phyloP scores from a whole-genome alignment of 2,329 filamentous ascomycete genomes.

The Fusarium incarnatum region DNA sequence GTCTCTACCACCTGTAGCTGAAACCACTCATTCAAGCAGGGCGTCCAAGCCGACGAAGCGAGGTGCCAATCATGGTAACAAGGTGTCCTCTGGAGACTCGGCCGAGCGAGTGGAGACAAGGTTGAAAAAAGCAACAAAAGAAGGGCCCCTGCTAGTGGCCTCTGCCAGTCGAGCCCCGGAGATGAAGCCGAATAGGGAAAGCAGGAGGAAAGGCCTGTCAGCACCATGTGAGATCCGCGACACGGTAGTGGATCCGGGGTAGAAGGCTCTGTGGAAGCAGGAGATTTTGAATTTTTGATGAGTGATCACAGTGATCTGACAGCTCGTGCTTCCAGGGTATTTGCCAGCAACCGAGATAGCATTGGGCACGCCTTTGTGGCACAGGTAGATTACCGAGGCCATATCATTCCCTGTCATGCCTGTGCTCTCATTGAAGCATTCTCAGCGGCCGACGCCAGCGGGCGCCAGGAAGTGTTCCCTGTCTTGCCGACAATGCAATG shows the following conservation, averaged over 20 bases:
- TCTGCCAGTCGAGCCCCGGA: conserved; percentile 33
- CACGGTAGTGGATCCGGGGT: conserved; percentile 47
- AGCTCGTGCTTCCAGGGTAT: conserved; percentile 7
- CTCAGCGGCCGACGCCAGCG: conserved; percentile 39
- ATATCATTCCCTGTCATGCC: conserved; percentile 15
- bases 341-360: conserved; percentile 24
- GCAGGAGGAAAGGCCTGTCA: conserved; percentile 21
- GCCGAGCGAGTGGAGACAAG: conserved; percentile 41
- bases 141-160: conserved; percentile 9
- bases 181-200: conserved; percentile 47
- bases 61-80: conserved; percentile 16
- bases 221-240: conserved; percentile 45
- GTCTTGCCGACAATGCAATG: not conserved
- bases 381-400: conserved; percentile 37
- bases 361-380: conserved; percentile 10
- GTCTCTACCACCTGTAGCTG: conserved; percentile 39
- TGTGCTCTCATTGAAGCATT: conserved; percentile 19
- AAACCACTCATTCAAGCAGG: conserved; percentile 37
- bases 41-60: conserved; percentile 28
- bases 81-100: conserved; percentile 42
- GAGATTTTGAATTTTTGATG: conserved; percentile 25
- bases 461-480: conserved; percentile 19
- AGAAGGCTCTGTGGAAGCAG: conserved; percentile 37
- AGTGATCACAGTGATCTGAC: conserved; percentile 25
- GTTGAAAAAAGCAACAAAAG: not conserved